Base-by-base conservation (phyloP, 768 basidiomycete genomes). In the Boletellus sp. region DNA sequence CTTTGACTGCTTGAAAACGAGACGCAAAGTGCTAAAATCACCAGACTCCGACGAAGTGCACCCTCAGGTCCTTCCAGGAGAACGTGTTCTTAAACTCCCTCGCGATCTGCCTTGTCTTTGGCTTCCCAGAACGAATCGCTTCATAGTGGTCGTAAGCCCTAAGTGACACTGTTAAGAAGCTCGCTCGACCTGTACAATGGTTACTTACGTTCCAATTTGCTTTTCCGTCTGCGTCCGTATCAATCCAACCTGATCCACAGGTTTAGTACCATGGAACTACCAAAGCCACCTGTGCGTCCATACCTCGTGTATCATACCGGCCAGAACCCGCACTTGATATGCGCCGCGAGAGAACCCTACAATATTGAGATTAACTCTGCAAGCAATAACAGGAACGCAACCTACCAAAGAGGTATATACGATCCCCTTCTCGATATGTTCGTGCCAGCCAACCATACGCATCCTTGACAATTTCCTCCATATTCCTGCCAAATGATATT, bases 41-140 rank as follows among this genome's bases (percentile, higher is more conserved):
- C 79, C 77, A 80, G 12, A 76, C 74, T 2, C 80, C 80, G n/a
- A 81, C 63, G 38, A 81, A 80, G 31, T 80, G 74, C 6, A 79
- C 72, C 17, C 62, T 52, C 1, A 77, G 69, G 36, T 72, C 69
- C 28, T 69, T 67, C 62, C 62, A 56, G 4, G 74, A 77, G 51
- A 78, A 78, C 0, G 75, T 68, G 17, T 67, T 66, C 62, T 76
- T 79, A 64, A 79, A 80, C n/a, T 50, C 60, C 47, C 32, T 50
- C 10, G 47, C 55, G 22, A 52, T 58, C 38, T 40, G 48, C 42
- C 42, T 54, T 22, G 58, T 46, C 42, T 55, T 58, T 11, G 48
- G 48, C 31, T 49, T 58, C 28, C 40, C 26, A 3, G 47, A 55
- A 16, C 50, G 53, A 35, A 55, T 53, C 13, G 46, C 19, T 36